These are phyloP conservation scores for Pichia sp. DNA, from an alignment of 1,139 yeast genomes.

Conservation along the genomic window DNA sequence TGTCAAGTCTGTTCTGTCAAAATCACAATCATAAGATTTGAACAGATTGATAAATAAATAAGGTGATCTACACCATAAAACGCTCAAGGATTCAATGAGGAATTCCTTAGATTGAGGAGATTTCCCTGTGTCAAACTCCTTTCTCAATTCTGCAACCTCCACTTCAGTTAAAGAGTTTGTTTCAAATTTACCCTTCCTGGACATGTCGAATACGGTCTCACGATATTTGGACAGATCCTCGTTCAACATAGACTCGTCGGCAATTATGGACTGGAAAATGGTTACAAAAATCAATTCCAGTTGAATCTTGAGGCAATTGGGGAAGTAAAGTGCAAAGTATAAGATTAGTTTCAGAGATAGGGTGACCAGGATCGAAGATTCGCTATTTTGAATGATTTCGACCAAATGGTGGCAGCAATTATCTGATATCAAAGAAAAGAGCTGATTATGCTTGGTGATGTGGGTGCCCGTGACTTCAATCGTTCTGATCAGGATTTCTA, in stretches of 20 bases:
- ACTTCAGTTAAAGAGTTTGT: slow-evolving; percentile 31
- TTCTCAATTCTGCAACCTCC: slow-evolving; percentile 26
- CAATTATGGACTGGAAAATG: slow-evolving; percentile 52
- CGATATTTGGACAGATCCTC: slow-evolving; percentile 25
- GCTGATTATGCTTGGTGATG: slow-evolving; percentile 60
- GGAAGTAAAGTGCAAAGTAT: slow-evolving; percentile 58
- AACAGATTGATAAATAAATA: slow-evolving; percentile 71
- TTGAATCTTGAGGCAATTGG: slow-evolving; percentile 57
- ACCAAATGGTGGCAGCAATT: slow-evolving; percentile 79
- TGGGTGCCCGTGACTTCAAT: slow-evolving; percentile 76
- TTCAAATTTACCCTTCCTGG: slow-evolving; percentile 37
- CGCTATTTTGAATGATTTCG: slow-evolving; percentile 70
- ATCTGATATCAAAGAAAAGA: slow-evolving; percentile 68
- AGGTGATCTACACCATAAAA: slow-evolving; percentile 81
- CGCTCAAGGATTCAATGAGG: slow-evolving; percentile 77
- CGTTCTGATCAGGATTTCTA: slow-evolving; percentile 70
- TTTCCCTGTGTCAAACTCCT: slow-evolving; percentile 35
- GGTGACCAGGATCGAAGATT: slow-evolving; percentile 61
- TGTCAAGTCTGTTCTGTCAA: slow-evolving; percentile 81
- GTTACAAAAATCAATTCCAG: slow-evolving; percentile 61
- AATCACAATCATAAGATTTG: slow-evolving; percentile 86
- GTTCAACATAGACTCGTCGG: slow-evolving; percentile 31
- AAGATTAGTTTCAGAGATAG: slow-evolving; percentile 74
- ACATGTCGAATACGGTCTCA: slow-evolving; percentile 30
- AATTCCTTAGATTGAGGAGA: slow-evolving; percentile 60